These are phyloP conservation scores for Pezicula radicicola DNA, from an alignment of 2,329 filamentous ascomycete species.

Conservation along the genomic window DNA sequence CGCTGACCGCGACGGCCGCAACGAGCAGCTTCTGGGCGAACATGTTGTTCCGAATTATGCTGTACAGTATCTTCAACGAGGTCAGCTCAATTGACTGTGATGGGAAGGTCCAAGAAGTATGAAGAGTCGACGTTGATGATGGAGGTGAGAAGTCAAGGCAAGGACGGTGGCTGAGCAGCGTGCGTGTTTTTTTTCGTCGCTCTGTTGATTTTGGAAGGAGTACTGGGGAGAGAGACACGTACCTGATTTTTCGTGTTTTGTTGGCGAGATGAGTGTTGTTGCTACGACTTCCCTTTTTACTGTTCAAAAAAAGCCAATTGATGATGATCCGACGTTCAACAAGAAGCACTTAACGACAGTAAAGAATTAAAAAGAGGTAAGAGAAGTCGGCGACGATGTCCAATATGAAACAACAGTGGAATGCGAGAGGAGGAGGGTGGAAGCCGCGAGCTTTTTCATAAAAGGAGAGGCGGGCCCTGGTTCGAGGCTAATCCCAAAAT, in stretches of 20 bases:
- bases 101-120: slow-evolving; percentile 8
- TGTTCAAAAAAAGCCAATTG: not conserved
- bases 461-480: not conserved
- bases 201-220: not conserved
- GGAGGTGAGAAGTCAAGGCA: slow-evolving; percentile 1
- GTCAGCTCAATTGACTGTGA: slow-evolving; percentile 16
- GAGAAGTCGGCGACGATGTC: not conserved
- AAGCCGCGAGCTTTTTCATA: slow-evolving; percentile 1
- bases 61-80: slow-evolving; percentile 17
- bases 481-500: not conserved
- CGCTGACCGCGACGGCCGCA: slow-evolving; percentile 16
- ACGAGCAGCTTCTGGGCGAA: slow-evolving; percentile 19
- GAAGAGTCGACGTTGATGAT: slow-evolving; percentile 12
- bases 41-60: slow-evolving; percentile 21
- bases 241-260: not conserved
- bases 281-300: not conserved
- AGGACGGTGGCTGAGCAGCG: slow-evolving; percentile 3
- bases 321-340: not conserved
- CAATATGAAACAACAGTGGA: slow-evolving; percentile 2
- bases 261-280: not conserved
- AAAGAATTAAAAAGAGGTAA: slow-evolving; percentile 3
- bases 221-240: not conserved
- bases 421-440: slow-evolving; percentile 1
- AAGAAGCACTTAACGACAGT: slow-evolving; percentile 2
- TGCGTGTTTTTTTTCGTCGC: slow-evolving; percentile 6